Conservation (phyloP, 306 rosid species). For the Cicer bijugum region DNA sequence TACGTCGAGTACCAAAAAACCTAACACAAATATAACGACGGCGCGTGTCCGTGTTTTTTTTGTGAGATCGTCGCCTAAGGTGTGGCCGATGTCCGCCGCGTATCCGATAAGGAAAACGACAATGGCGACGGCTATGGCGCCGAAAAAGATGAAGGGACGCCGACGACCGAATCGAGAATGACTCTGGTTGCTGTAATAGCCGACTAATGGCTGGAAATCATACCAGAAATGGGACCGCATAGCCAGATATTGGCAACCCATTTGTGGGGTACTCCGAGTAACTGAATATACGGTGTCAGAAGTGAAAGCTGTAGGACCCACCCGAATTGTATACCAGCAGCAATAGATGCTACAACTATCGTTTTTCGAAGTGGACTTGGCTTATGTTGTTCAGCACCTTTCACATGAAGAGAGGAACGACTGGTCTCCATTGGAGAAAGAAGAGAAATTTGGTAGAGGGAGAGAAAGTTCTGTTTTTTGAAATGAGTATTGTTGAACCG, state of each 20-base stretch:
- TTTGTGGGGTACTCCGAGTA: constrained; percentile 64
- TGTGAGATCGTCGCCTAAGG: constrained; percentile 41
- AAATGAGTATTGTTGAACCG: too few species aligned
- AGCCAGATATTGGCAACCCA: constrained; percentile 84
- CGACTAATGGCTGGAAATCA: constrained; percentile 70
- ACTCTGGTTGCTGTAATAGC: constrained; percentile 70
- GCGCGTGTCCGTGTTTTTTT: constrained; percentile 45
- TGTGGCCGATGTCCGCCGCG: constrained; percentile 71
- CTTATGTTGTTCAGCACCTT: not conserved
- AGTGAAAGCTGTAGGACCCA: constrained; percentile 83
- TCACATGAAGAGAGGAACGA: not conserved
- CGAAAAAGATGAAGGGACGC: constrained; percentile 61
- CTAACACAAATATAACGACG: constrained; percentile 54
- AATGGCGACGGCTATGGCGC: constrained; percentile 41
- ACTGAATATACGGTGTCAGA: constrained; percentile 74
- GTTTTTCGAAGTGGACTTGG: constrained; percentile 46
- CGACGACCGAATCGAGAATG: constrained; percentile 76
- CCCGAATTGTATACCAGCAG: constrained; percentile 77
- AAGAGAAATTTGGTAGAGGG: not conserved
- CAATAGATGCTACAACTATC: constrained; percentile 62
- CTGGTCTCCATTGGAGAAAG: not conserved
- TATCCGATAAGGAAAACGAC: constrained; percentile 70
- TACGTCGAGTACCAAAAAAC: constrained; percentile 72
- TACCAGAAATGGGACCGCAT: constrained; percentile 75
- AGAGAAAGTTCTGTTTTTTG: not conserved